Base-by-base conservation (phyloP, 176 grass and related monocot species). In the Paspalum vaginatum region DNA sequence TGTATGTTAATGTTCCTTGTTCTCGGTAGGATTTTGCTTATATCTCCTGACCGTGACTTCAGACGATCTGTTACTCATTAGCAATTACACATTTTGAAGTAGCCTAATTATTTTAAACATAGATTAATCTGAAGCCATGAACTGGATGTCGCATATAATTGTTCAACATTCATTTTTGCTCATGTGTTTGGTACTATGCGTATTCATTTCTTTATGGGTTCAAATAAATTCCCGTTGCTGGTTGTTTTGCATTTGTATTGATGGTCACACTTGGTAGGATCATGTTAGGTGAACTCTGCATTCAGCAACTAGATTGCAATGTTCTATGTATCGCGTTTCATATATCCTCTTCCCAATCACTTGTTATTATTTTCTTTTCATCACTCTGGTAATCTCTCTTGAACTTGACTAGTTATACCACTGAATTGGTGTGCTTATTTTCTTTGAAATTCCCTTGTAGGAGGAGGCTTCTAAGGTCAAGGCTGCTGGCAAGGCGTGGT, bases 401-500 rank as follows among this genome's bases (percentile, higher is more conserved):
- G 32, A 32, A 32, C 32, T 32, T 32, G 1, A 1, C 32, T n/a
- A n/a, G n/a, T 20, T 21, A 7, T 60, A 61, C 6, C 44, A 25
- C 25, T 61, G 0, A 47, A 62, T 6, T 27, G 21, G 11, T 77
- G 8, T 38, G 7, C 46, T 79, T 18, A 79, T 40, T 52, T 7
- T 65, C 20, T 40, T 45, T 64, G 2, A 2, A 64, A 65, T 69
- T 45, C 47, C 48, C 4, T 75, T 76, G 8, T 22, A 87, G 87
- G 82, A 91, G 74, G 78, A 87, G 64, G 86, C 81, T 55, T 11
- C 74, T 69, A 84, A 88, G 64, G 57, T 94, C 69, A 88, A 90
- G 80, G 85, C 87, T 61, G 85, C 94, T 25, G 89, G 94, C 7
- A 89, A 93, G 87, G 85, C 68, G 0, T 94, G 89, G 94, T 97